phyloP scores from a whole-genome alignment of 1,139 yeast genomes.

The Taphrina pruni region DNA sequence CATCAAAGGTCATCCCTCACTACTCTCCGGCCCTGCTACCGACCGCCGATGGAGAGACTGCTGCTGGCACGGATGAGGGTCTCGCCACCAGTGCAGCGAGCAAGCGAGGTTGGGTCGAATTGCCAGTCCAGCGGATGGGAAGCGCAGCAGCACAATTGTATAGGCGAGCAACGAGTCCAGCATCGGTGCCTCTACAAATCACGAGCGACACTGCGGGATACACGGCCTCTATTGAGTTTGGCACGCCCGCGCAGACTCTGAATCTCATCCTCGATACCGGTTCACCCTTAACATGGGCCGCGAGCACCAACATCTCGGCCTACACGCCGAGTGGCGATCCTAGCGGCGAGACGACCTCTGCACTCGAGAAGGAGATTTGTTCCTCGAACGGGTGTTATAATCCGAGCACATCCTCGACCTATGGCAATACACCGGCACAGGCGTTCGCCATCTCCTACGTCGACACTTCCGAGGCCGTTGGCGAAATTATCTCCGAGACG shows the following conservation, averaged over 20 bases:
- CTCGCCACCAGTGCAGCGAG: not conserved
- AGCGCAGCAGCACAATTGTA: not conserved
- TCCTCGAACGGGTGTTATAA: constrained; percentile 33
- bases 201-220: constrained; percentile 15
- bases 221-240: constrained; percentile 51
- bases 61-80: not conserved
- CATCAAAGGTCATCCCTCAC: constrained; percentile 12
- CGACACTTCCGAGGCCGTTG: constrained; percentile 39
- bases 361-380: constrained; percentile 27
- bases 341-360: constrained; percentile 20
- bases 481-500: constrained; percentile 35
- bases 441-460: constrained; percentile 39
- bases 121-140: not conserved
- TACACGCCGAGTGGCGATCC: constrained; percentile 26
- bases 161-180: constrained; percentile 18
- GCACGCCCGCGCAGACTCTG: constrained; percentile 62
- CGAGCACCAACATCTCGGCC: constrained; percentile 29
- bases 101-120: constrained; percentile 13
- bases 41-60: not conserved
- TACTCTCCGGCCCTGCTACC: constrained; percentile 6
- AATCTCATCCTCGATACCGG: constrained; percentile 69
- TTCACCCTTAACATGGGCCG: constrained; percentile 16
- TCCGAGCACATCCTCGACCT: constrained; percentile 23
- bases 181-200: not conserved
- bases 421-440: constrained; percentile 11